phyloP scores from a whole-genome alignment of 1,284 basidiomycete genomes.

The Cryptococcus sp. region DNA sequence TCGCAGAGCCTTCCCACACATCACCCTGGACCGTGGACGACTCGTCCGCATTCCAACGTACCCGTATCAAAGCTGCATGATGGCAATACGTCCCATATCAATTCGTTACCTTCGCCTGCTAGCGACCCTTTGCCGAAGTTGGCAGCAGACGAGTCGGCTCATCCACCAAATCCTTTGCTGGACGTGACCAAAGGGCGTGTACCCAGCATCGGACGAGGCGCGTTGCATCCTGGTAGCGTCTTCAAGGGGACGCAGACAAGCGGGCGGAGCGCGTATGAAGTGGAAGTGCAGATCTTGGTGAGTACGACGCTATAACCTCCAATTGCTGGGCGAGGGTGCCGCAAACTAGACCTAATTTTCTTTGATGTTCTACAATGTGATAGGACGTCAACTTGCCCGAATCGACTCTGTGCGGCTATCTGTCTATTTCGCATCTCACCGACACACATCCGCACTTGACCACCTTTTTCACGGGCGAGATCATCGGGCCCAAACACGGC shows the following conservation, averaged over 20 bases:
- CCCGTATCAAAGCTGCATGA: neutral
- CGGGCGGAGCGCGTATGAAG: constrained; percentile 80
- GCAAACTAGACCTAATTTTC: neutral
- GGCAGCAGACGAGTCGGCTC: constrained; percentile 12
- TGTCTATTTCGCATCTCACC: constrained; percentile 83
- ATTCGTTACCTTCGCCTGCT: constrained; percentile 2
- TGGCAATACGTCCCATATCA: neutral
- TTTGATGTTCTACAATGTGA: constrained; percentile 1
- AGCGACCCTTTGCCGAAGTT: neutral
- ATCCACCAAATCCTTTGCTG: constrained; percentile 59
- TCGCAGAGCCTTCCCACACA: constrained; percentile 38
- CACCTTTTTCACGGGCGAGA: constrained; percentile 92
- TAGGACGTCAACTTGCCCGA: constrained; percentile 79
- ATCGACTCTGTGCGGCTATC: constrained; percentile 81
- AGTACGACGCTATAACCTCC: constrained; percentile 46
- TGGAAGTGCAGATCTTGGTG: constrained; percentile 76
- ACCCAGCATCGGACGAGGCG: constrained; percentile 72
- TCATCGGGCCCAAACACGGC: constrained; percentile 79
- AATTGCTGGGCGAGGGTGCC: neutral
- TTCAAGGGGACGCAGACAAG: constrained; percentile 81
- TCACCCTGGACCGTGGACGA: constrained; percentile 35
- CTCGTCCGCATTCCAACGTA: constrained; percentile 6
- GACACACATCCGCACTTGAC: constrained; percentile 88
- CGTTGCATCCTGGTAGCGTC: constrained; percentile 74
- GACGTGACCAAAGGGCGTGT: constrained; percentile 76